These are phyloP conservation scores for Carallia pectinifolia DNA, from an alignment of 345 rosid species.

Conservation along the genomic window DNA sequence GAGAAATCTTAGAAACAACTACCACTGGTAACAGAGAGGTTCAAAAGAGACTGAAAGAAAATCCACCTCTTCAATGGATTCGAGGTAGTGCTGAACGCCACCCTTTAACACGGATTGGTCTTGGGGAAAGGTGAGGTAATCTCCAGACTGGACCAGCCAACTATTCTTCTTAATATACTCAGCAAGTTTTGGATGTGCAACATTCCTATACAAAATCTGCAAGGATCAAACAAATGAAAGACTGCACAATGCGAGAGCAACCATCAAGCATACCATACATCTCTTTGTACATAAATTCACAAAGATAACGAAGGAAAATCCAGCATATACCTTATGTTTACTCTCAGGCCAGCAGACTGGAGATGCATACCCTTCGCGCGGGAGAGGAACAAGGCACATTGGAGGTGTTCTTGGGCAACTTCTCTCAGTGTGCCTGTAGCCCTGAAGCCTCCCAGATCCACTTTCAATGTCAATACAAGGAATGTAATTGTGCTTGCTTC, in stretches of 20 bases:
- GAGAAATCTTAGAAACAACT: too few species aligned
- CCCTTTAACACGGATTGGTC: conserved; percentile 72
- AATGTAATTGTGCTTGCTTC: conserved; percentile 92
- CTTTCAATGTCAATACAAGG: conserved; percentile 89
- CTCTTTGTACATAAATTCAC: conserved; percentile 9
- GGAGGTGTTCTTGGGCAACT: conserved; percentile 72
- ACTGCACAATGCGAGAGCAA: conserved; percentile 16
- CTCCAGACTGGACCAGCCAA: conserved; percentile 71
- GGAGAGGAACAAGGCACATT: conserved; percentile 87
- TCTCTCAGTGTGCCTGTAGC: conserved; percentile 80
- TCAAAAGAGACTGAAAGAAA: conserved; percentile 6
- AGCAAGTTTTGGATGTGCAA: conserved; percentile 90
- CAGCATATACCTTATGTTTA: conserved; percentile 55
- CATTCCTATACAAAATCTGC: conserved; percentile 77
- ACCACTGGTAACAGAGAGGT: neutral
- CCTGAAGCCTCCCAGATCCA: conserved; percentile 54
- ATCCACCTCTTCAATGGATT: conserved; percentile 88
- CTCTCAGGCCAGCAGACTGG: conserved; percentile 86
- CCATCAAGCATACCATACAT: conserved; percentile 15
- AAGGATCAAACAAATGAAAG: conserved; percentile 11
- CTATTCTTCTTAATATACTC: conserved; percentile 65
- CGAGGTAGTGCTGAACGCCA: conserved; percentile 83
- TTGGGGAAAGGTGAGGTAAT: conserved; percentile 66
- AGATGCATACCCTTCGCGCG: conserved; percentile 67
- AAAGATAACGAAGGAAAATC: conserved; percentile 4